phyloP scores from a whole-genome alignment of 75 land plant species.

The Ceratopteris richardii region DNA sequence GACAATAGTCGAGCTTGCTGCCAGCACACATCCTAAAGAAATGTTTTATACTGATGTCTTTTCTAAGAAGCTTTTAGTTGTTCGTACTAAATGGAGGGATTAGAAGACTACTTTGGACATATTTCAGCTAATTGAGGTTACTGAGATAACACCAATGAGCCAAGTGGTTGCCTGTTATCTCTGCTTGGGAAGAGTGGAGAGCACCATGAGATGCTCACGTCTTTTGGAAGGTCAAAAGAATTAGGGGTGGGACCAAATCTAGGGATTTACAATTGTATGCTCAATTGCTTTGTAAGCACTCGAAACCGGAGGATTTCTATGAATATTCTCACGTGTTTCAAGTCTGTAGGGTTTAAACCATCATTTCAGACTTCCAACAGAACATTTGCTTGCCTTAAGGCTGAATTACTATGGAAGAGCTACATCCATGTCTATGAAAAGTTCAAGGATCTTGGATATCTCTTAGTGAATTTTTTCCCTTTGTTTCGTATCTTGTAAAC shows the following conservation, averaged over 20 bases:
- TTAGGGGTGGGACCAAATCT: conserved; percentile 30
- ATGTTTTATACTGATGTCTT: conserved; percentile 43
- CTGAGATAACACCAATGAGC: conserved; percentile 27
- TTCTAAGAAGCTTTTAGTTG: conserved; percentile 55
- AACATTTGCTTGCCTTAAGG: neutral
- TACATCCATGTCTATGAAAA: neutral
- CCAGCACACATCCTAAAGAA: conserved; percentile 44
- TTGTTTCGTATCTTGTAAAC: too few relatives aligned
- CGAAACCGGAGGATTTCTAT: conserved; percentile 79
- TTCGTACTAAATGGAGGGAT: conserved; percentile 73
- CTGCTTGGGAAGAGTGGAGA: conserved; percentile 77
- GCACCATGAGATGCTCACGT: conserved; percentile 69
- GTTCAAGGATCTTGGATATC: neutral
- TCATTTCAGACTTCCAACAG: conserved; percentile 9
- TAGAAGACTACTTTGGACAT: conserved; percentile 49
- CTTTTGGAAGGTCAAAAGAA: conserved; percentile 56
- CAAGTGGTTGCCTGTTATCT: conserved; percentile 43
- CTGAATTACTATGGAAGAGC: neutral
- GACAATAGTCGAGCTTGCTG: conserved; percentile 44
- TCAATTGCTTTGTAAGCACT: conserved; percentile 55
- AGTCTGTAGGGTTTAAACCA: conserved; percentile 11
- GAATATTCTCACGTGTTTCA: conserved; percentile 27
- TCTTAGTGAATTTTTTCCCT: too few relatives aligned
- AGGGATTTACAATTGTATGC: conserved; percentile 47
- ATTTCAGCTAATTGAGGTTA: conserved; percentile 43